Conservation (phyloP, 768 basidiomycete genomes). For the Obba rivulosa region DNA sequence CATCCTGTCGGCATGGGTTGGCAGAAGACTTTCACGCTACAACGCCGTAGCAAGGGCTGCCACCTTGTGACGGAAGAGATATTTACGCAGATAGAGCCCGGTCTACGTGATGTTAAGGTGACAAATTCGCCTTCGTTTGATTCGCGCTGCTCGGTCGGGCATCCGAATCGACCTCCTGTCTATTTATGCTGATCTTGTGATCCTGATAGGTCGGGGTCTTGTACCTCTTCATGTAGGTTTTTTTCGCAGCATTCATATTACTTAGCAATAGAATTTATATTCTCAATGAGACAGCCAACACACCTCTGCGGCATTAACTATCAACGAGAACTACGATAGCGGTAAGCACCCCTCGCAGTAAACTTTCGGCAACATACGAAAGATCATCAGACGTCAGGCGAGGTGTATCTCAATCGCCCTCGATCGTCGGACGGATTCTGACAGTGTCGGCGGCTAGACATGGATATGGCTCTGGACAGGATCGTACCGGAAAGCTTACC, state of each 20-base stretch:
- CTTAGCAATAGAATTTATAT: not conserved
- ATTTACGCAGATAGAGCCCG: slow-evolving; percentile 56
- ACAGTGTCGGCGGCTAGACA: slow-evolving; percentile 44
- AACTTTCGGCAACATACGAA: not conserved
- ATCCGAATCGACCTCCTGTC: too few relatives aligned
- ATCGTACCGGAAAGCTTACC: slow-evolving; percentile 80
- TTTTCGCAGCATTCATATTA: not conserved
- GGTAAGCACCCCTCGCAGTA: slow-evolving; percentile 34
- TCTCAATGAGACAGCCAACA: slow-evolving; percentile 45
- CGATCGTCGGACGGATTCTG: not conserved
- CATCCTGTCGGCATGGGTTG: slow-evolving; percentile 61
- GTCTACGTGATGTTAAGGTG: slow-evolving; percentile 64
- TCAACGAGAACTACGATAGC: slow-evolving; percentile 88
- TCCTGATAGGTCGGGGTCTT: slow-evolving; percentile 70
- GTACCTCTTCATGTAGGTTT: slow-evolving; percentile 77
- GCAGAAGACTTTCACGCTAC: slow-evolving; percentile 79
- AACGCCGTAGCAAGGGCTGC: slow-evolving; percentile 55
- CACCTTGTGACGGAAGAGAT: slow-evolving; percentile 84
- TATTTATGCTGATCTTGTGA: not conserved
- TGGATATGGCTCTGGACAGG: slow-evolving; percentile 90
- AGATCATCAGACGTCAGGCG: slow-evolving; percentile 34
- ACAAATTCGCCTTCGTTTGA: not conserved
- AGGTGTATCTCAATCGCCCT: slow-evolving; percentile 24
- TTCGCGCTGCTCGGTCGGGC: not conserved
- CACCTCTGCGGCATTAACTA: slow-evolving; percentile 70